Conservation (phyloP, 2,329 filamentous ascomycete genomes). For the Periconia macrospinosa region DNA sequence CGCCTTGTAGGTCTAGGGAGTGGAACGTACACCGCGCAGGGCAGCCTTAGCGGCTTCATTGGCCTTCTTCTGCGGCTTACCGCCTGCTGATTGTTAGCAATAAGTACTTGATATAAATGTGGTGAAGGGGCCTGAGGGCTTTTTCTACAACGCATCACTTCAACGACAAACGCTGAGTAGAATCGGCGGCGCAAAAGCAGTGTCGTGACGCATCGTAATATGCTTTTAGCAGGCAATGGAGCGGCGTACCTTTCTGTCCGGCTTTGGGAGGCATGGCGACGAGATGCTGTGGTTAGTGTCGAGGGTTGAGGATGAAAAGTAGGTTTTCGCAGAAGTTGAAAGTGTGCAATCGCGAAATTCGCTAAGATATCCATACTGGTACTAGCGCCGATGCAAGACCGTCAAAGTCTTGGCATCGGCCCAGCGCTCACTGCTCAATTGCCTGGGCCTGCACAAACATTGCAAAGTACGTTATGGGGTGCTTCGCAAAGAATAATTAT, state of each 20-base stretch:
- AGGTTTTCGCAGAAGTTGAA: slow-evolving; percentile 16
- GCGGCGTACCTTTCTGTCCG: slow-evolving; percentile 38
- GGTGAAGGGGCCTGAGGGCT: neutral
- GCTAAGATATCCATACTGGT: slow-evolving; percentile 15
- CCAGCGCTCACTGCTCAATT: neutral
- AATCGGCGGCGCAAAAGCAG: neutral
- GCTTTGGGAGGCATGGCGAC: slow-evolving; percentile 46
- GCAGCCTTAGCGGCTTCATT: slow-evolving; percentile 93
- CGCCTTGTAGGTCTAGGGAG: slow-evolving; percentile 44
- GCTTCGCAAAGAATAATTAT: slow-evolving; percentile 13
- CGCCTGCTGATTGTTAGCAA: slow-evolving; percentile 40
- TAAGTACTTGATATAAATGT: neutral
- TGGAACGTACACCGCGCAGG: slow-evolving; percentile 76
- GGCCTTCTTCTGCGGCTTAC: slow-evolving; percentile 74
- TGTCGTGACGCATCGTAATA: neutral
- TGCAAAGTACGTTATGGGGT: slow-evolving; percentile 11
- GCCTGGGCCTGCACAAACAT: neutral
- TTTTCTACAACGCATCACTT: neutral
- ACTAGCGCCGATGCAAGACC: slow-evolving; percentile 20
- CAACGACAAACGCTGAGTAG: neutral
- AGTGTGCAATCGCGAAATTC: slow-evolving; percentile 12
- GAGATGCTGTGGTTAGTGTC: slow-evolving; percentile 21
- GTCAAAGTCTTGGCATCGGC: slow-evolving; percentile 19
- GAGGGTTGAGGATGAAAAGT: slow-evolving; percentile 28
- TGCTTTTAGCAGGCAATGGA: neutral